phyloP scores from a whole-genome alignment of 495 filamentous ascomycete species.

The Mytilinidion resinicola region DNA sequence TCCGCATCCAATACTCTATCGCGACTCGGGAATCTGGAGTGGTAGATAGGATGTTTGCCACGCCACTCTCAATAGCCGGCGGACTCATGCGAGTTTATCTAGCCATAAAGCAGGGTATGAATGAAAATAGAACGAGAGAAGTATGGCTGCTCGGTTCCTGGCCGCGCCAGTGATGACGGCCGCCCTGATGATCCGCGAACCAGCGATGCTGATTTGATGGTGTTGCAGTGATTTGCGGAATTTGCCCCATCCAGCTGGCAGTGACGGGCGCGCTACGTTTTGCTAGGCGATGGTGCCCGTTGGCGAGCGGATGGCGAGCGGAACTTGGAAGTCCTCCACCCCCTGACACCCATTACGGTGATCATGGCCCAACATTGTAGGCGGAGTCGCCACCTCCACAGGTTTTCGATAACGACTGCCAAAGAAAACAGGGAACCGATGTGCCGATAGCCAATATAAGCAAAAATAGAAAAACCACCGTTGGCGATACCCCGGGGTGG shows the following conservation, averaged over 20 bases:
- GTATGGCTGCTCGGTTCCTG: background rate
- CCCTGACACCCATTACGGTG: background rate
- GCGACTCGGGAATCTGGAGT: too few relatives aligned
- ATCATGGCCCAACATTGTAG: background rate
- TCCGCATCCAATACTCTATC: too few relatives aligned
- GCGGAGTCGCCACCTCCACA: slow-evolving; percentile 2
- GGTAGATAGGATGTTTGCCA: too few relatives aligned
- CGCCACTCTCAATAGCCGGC: too few relatives aligned
- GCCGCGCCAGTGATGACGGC: background rate
- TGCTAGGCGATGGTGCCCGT: background rate
- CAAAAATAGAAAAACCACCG: background rate
- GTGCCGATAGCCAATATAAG: background rate
- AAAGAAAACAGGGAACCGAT: background rate
- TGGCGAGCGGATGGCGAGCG: background rate
- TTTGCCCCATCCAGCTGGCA: too few relatives aligned
- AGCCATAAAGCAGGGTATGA: background rate
- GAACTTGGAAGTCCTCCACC: background rate
- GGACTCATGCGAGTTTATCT: slow-evolving; percentile 4
- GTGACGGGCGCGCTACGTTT: too few relatives aligned
- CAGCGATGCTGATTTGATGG: background rate
- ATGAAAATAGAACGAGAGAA: background rate
- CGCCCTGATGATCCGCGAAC: background rate
- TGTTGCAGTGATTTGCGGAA: too few relatives aligned
- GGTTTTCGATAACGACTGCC: background rate
- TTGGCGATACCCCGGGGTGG: background rate